A percentile compares a stretch with the other conserved stretches of the same genome.
phyloP scores from a whole-genome alignment of 179 eudicot genomes.

The Heliamphora pulchella region DNA sequence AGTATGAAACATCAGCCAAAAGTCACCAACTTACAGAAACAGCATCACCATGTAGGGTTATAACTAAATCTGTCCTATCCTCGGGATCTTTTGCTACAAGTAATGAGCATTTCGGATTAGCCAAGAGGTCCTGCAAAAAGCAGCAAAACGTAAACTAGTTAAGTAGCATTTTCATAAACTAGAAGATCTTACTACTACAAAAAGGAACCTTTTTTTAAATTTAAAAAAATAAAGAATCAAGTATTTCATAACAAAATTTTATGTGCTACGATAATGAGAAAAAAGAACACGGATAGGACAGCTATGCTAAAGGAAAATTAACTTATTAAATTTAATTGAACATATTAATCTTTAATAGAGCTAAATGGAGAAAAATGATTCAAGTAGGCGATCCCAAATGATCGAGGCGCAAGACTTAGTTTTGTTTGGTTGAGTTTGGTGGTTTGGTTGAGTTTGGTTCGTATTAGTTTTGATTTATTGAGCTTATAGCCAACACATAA shows the following conservation, averaged over 20 bases:
- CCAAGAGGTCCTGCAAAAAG: conserved; percentile 64
- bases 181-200: background rate
- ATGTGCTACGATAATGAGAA: background rate
- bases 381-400: too few species aligned
- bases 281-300: background rate
- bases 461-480: background rate
- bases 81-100: conserved; percentile 92
- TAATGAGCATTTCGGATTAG: conserved; percentile 77
- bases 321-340: too few species aligned
- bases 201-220: background rate
- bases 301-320: background rate
- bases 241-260: background rate
- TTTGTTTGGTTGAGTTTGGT: too few species aligned
- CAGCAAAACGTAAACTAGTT: background rate
- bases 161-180: background rate
- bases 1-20: conserved; percentile 9
- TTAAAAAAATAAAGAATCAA: background rate
- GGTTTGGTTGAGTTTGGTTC: too few species aligned
- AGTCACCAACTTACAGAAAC: conserved; percentile 47
- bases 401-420: too few species aligned
- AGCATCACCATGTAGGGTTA: conserved; percentile 86
- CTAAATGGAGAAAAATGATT: too few species aligned
- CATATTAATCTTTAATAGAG: too few species aligned
- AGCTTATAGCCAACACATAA: background rate
- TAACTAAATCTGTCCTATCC: conserved; percentile 81